Evolutionary conservation across 1,284 basidiomycete species (phyloP).

Genomic region (Microstroma glucosiphilum): DNA sequence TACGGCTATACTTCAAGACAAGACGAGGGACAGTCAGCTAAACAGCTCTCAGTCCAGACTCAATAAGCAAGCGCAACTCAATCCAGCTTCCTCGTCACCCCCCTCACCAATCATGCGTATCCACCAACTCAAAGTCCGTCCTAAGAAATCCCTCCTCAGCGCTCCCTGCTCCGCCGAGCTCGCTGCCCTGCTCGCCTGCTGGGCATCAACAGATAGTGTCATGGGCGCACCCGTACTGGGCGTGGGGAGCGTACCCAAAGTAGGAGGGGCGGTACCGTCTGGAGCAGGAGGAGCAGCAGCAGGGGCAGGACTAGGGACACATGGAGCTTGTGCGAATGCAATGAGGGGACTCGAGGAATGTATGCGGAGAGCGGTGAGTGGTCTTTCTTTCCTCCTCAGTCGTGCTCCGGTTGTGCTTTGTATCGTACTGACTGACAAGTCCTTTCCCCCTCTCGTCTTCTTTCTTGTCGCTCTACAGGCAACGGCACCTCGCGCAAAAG

Average conservation of each 20-base stretch:
- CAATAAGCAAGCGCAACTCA: too few species aligned
- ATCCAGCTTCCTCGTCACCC: too few species aligned
- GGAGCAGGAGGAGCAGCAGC: too few species aligned
- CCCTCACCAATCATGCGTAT: neutral
- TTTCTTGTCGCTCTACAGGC: neutral
- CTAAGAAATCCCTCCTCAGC: neutral
- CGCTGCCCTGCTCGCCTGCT: neutral
- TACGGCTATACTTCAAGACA: too few species aligned
- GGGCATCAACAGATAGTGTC: neutral
- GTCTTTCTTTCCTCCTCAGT: neutral
- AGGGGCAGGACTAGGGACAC: neutral
- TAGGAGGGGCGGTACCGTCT: neutral
- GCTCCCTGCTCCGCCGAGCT: neutral
- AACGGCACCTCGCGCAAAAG: neutral
- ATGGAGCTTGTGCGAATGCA: neutral
- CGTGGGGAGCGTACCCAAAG: neutral
- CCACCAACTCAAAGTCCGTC: neutral
- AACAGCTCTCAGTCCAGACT: too few species aligned
- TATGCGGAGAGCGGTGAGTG: constrained; percentile 2
- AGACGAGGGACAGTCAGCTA: too few species aligned
- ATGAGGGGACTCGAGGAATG: neutral
- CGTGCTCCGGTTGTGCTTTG: neutral
- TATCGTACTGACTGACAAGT: neutral
- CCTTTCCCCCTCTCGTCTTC: neutral
- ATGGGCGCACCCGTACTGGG: neutral